Evolutionary conservation across 176 grass and related monocot genomes (phyloP).

Genomic region (Aegilops longissima): DNA sequence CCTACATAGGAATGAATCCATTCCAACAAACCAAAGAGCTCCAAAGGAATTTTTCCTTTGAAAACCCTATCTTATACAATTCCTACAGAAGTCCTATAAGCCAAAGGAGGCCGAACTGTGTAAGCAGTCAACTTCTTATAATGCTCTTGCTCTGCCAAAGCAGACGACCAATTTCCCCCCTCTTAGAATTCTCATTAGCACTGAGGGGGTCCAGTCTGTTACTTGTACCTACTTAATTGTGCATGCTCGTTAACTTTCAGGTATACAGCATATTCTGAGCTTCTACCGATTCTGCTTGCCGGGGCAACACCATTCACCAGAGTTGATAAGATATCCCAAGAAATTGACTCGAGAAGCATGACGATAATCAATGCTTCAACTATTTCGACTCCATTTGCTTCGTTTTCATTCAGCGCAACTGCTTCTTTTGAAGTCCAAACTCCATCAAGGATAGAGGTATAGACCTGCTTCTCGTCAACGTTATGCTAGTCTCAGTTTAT

Average conservation of each 20-base stretch:
- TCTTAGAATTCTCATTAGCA: neutral
- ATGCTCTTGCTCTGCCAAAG: neutral
- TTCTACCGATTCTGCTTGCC: conserved; percentile 74
- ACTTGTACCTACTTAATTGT: conserved; percentile 1
- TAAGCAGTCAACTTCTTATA: neutral
- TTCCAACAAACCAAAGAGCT: too few relatives aligned
- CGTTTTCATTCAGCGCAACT: conserved; percentile 84
- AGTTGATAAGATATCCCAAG: conserved; percentile 86
- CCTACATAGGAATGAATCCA: too few relatives aligned
- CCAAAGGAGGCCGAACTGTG: too few relatives aligned
- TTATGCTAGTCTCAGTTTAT: conserved; percentile 18
- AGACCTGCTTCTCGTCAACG: neutral
- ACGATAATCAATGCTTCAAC: conserved; percentile 76
- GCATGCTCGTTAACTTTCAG: conserved; percentile 45
- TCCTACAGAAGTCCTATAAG: too few relatives aligned
- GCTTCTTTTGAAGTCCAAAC: conserved; percentile 83
- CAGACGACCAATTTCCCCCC: neutral
- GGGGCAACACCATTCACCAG: conserved; percentile 75
- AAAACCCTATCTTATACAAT: too few relatives aligned
- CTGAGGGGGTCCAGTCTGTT: neutral
- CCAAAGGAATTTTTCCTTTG: too few relatives aligned
- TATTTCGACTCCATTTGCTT: conserved; percentile 67
- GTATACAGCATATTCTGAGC: conserved; percentile 91
- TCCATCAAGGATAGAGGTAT: conserved; percentile 90
- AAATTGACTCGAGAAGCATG: conserved; percentile 61